phyloP scores from a whole-genome alignment of 2,329 filamentous ascomycete genomes.

The Rhinocladiella mackenziei region DNA sequence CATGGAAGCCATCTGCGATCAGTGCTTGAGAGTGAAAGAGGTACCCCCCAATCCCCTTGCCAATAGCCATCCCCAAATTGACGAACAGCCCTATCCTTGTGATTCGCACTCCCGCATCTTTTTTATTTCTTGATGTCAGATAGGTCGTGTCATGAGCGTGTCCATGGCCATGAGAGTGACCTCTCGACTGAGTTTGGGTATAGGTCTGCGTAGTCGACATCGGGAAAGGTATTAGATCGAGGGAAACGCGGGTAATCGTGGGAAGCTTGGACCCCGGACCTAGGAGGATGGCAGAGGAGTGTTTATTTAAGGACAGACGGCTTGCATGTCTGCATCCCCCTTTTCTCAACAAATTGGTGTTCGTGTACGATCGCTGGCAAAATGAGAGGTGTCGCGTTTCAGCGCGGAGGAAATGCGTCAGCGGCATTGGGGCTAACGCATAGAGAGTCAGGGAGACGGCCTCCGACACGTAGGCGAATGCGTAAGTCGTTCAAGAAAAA shows the following conservation, averaged over 20 bases:
- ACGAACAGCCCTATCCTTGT: constrained; percentile 83
- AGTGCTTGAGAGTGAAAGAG: constrained; percentile 92
- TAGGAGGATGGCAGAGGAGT: constrained; percentile 3
- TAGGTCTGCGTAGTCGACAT: constrained; percentile 13
- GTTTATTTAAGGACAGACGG: constrained; percentile 8
- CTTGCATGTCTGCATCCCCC: constrained; percentile 12
- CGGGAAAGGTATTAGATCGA: background rate
- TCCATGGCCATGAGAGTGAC: constrained; percentile 55
- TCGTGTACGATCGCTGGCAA: constrained; percentile 11
- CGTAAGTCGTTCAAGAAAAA: background rate
- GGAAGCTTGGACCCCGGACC: constrained; percentile 6
- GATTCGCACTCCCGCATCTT: constrained; percentile 89
- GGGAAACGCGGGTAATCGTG: constrained; percentile 1
- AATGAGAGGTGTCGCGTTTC: constrained; percentile 25
- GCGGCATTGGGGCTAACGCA: constrained; percentile 23
- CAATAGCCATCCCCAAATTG: constrained; percentile 90
- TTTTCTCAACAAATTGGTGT: constrained; percentile 4
- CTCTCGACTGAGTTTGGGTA: constrained; percentile 19
- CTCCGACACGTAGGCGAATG: background rate
- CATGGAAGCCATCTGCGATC: constrained; percentile 91
- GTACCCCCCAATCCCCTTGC: constrained; percentile 88
- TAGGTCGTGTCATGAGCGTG: constrained; percentile 84
- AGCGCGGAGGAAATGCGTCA: constrained; percentile 25
- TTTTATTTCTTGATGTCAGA: constrained; percentile 75
- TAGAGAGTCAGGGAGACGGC: background rate